Evolutionary conservation across 192 early-diverging fungal species (phyloP), one percentile per base, ranked within the genome.

Genomic region (Backusella westeae): DNA sequence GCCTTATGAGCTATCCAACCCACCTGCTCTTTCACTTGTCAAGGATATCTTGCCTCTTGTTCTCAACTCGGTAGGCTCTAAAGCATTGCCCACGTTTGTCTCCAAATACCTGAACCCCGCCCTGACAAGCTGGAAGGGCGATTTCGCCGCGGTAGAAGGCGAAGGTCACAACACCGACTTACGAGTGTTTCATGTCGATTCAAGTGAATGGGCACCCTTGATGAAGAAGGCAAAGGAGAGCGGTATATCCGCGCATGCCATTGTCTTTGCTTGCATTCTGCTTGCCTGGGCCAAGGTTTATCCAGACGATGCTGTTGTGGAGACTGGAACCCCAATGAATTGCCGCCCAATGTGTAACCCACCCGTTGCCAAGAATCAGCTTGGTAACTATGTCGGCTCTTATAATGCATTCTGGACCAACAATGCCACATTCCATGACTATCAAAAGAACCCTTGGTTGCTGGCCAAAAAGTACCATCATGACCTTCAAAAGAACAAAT

Each of bases 381-480:
- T 78, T 1, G 81, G 81, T 4, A 82, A 82, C 35, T 79, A 67
- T 59, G 78, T 79, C 38, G 81, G 81, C n/a, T 39, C 38, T 5
- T 78, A 71, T 17, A 46, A 41, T 7, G 42, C 39, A 6, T 39
- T 71, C 29, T 71, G 70, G 70, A 71, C 70, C 29, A 26, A 26
- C 17, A 74, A 74, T 8, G 26, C 14, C 8, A 12, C 59, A 15
- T 72, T 53, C 21, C 19, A 10, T 34, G 23, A 23, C 6, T 15
- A 44, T 53, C 29, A 74, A 73, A 26, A 36, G 12, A 34, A 23
- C 34, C 49, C 76, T 29, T 82, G 81, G 81, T 17, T n/a, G 15
- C 29, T 72, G 21, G 70, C 75, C 2, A 49, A 69, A 7, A 17
- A 21, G 1, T 82, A 82, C 41, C 70, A 78, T 14, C n/a, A 34